Percentiles rank a stretch among this genome's conserved stretches.
Conservation (phyloP, 2,329 filamentous ascomycete genomes). For the Colletotrichum sp. region DNA sequence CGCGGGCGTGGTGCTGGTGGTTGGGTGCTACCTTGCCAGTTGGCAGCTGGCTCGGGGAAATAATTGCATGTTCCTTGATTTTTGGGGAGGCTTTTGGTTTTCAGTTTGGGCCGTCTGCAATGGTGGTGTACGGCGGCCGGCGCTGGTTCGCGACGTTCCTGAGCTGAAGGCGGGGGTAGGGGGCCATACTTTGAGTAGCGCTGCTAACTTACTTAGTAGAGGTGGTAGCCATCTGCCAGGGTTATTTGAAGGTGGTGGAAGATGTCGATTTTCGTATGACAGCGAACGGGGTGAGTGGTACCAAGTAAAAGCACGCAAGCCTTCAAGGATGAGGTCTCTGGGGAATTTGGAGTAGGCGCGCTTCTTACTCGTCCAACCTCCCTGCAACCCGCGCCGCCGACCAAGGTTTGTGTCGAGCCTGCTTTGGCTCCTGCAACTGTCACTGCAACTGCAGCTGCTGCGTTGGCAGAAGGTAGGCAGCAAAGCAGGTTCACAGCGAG, state of each 20-base stretch:
- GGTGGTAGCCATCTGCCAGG: neutral
- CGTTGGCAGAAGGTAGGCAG: neutral
- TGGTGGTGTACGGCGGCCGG: conserved; percentile 9
- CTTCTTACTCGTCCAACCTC: conserved; percentile 21
- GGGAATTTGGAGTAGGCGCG: conserved; percentile 8
- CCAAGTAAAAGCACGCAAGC: neutral
- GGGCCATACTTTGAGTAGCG: neutral
- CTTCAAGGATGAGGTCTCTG: neutral
- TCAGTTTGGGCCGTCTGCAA: neutral
- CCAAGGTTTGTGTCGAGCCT: neutral
- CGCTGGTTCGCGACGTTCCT: conserved; percentile 20
- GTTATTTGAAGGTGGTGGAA: neutral
- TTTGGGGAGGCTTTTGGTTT: neutral
- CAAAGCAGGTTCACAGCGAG: neutral
- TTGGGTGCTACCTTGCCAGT: neutral
- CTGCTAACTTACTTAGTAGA: neutral
- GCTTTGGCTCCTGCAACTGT: neutral
- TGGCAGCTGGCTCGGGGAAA: conserved; percentile 5
- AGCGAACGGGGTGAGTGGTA: neutral
- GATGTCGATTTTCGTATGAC: neutral
- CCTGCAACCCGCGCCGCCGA: neutral
- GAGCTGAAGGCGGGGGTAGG: neutral
- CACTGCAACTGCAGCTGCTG: conserved; percentile 1
- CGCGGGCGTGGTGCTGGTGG: neutral
- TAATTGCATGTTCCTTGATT: neutral